Evolutionary conservation across 495 filamentous ascomycete genomes (phyloP).

Genomic region (Echria macrotheca): DNA sequence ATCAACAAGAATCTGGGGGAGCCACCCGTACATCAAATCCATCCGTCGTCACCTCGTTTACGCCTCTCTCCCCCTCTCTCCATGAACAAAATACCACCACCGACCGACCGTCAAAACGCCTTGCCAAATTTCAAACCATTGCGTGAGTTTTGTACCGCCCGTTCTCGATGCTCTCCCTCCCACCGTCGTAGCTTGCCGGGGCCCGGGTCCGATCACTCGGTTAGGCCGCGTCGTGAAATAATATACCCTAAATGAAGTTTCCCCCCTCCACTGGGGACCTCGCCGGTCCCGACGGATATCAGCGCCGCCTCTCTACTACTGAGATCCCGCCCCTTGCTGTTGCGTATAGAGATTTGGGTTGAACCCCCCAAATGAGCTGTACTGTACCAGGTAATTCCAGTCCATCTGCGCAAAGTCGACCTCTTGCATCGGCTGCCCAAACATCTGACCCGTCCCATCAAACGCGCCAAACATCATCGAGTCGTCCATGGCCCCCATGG

Average conservation of each 20-base stretch:
- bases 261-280: not conserved
- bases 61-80: not conserved
- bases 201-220: not conserved
- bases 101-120: not conserved
- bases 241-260: conserved; percentile 3
- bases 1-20: too few species aligned
- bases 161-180: not conserved
- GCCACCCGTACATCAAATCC: too few species aligned
- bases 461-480: conserved; percentile 24
- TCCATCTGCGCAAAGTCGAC: conserved; percentile 40
- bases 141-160: not conserved
- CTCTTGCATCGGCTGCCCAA: conserved; percentile 26
- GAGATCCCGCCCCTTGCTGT: not conserved
- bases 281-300: not conserved
- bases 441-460: conserved; percentile 19
- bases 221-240: conserved; percentile 1
- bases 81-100: not conserved
- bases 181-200: not conserved
- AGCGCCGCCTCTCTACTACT: too few species aligned
- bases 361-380: conserved; percentile 30
- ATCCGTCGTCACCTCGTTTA: too few species aligned
- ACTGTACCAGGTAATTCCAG: conserved; percentile 41
- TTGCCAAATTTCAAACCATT: not conserved
- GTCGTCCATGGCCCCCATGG: conserved; percentile 17
- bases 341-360: conserved; percentile 17